phyloP scores from a whole-genome alignment of 1,284 basidiomycete species.

The Neotropicomus parvogracilis region DNA sequence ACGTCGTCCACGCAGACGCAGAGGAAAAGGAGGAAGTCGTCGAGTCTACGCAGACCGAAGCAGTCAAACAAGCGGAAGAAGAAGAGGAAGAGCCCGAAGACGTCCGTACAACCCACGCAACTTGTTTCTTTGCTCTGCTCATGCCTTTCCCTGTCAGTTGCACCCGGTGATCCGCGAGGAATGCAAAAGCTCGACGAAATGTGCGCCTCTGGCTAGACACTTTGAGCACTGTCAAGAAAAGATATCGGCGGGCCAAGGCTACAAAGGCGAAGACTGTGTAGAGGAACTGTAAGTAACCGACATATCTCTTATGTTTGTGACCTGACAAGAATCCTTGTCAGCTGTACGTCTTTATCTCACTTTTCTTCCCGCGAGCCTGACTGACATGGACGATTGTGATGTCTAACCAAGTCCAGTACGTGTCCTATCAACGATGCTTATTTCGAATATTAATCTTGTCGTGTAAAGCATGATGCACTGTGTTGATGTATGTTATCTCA shows the following conservation, averaged over 20 bases:
- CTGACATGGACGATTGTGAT: slow-evolving; percentile 12
- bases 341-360: slow-evolving; percentile 45
- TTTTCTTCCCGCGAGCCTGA: slow-evolving; percentile 6
- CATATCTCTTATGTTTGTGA: slow-evolving; percentile 7
- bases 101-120: slow-evolving; percentile 46
- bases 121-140: background rate
- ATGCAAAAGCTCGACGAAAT: slow-evolving; percentile 68
- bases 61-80: slow-evolving; percentile 41
- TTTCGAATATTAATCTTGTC: slow-evolving; percentile 11
- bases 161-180: slow-evolving; percentile 72
- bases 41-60: slow-evolving; percentile 21
- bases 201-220: slow-evolving; percentile 73
- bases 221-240: slow-evolving; percentile 91
- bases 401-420: slow-evolving; percentile 58
- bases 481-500: slow-evolving; percentile 61
- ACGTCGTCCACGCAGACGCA: slow-evolving; percentile 56
- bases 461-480: slow-evolving; percentile 81
- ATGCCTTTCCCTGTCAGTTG: slow-evolving; percentile 37
- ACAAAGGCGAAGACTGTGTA: slow-evolving; percentile 86
- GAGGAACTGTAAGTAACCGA: slow-evolving; percentile 72
- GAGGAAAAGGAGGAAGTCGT: slow-evolving; percentile 43
- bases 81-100: slow-evolving; percentile 79
- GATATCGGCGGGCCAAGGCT: slow-evolving; percentile 76
- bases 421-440: slow-evolving; percentile 14
- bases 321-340: slow-evolving; percentile 23